Percentiles rank a stretch among this genome's conserved stretches.
Conservation (phyloP, 208 protist species). For the Trypanosoma mega region DNA sequence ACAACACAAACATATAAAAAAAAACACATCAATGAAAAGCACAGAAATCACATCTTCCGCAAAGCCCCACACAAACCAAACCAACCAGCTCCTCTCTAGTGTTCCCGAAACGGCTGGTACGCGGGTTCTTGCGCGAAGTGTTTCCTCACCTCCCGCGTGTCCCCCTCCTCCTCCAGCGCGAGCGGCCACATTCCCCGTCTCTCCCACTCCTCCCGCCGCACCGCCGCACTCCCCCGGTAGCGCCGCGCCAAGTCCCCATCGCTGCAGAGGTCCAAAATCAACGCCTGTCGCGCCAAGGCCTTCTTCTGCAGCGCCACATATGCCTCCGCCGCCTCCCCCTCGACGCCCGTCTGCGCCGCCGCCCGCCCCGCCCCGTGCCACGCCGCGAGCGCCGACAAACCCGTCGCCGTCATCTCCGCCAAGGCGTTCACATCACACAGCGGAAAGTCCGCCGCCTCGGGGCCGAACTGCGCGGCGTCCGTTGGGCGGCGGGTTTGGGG, state of each 20-base stretch:
- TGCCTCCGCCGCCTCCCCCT: conserved; percentile 82
- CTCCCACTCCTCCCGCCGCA: conserved; percentile 54
- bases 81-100: conserved; percentile 1
- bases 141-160: conserved; percentile 32
- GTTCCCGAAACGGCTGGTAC: conserved; percentile 75
- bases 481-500: conserved; percentile 54
- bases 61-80: neutral
- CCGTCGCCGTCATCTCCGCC: conserved; percentile 49
- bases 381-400: conserved; percentile 39
- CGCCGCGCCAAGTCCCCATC: conserved; percentile 49
- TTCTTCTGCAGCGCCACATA: conserved; percentile 83
- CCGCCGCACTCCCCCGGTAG: conserved; percentile 52
- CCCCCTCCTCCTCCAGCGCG: conserved; percentile 36
- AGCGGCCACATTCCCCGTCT: conserved; percentile 63
- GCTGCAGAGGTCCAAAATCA: conserved; percentile 80
- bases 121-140: conserved; percentile 82
- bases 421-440: conserved; percentile 61
- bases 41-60: too few species aligned
- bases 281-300: conserved; percentile 70
- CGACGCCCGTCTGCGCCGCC: conserved; percentile 75
- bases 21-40: conserved; percentile 16
- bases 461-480: conserved; percentile 50
- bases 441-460: conserved; percentile 40
- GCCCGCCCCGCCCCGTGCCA: conserved; percentile 65
- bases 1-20: neutral